Evolutionary conservation across 2,329 filamentous ascomycete species (phyloP).

Genomic region (Botryotinia convoluta): DNA sequence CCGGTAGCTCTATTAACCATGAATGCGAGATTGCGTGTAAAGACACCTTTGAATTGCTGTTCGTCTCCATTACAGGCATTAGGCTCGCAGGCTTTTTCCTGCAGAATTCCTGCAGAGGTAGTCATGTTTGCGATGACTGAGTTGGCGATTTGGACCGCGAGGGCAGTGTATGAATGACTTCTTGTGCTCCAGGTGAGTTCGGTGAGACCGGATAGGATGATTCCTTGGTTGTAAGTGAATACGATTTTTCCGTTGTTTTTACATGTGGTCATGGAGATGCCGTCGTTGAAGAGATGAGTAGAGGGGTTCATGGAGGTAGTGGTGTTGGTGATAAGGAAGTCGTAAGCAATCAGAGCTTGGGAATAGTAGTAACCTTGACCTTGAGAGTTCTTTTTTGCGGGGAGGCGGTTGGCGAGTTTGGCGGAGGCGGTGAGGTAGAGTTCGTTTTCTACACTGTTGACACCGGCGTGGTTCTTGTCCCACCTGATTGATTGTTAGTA

Average conservation of each 20-base stretch:
- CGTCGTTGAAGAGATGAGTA: conserved; percentile 52
- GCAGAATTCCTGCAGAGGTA: conserved; percentile 48
- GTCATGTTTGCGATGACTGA: conserved; percentile 50
- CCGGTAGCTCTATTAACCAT: conserved; percentile 45
- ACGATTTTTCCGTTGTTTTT: conserved; percentile 45
- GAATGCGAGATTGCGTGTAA: conserved; percentile 61
- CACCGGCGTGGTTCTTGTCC: conserved; percentile 51
- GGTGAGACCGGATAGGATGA: conserved; percentile 56
- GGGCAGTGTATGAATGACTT: conserved; percentile 41
- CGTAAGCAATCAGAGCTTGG: conserved; percentile 49
- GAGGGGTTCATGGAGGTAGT: conserved; percentile 49
- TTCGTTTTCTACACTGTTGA: conserved; percentile 57
- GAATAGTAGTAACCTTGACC: conserved; percentile 53
- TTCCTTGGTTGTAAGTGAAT: conserved; percentile 61
- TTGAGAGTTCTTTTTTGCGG: conserved; percentile 43
- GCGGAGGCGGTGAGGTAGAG: conserved; percentile 55
- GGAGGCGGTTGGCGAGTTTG: conserved; percentile 54
- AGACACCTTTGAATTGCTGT: conserved; percentile 71
- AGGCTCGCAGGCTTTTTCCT: conserved; percentile 52
- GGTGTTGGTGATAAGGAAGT: conserved; percentile 47
- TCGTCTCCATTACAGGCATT: conserved; percentile 45
- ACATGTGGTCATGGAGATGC: conserved; percentile 48
- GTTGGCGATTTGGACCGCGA: conserved; percentile 53
- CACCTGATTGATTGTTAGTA: conserved; percentile 40
- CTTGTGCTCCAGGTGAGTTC: conserved; percentile 55